Conservation (phyloP, 2,329 filamentous ascomycete genomes). For the Didymellaceae sp. region DNA sequence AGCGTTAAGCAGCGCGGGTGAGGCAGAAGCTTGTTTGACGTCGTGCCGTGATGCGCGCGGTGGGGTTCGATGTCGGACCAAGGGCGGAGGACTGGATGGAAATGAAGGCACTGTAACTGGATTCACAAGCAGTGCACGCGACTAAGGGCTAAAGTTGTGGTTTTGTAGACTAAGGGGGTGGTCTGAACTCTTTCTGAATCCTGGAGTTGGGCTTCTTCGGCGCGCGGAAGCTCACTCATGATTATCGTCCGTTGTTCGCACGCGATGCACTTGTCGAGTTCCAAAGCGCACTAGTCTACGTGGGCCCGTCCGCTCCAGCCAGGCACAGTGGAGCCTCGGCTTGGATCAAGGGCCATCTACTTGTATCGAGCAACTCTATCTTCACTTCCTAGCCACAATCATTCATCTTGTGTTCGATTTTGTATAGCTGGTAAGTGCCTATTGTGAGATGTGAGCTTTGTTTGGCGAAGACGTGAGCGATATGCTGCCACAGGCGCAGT, state of each 20-base stretch:
- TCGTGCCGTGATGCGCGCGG: slow-evolving; percentile 17
- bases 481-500: no score
- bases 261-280: background rate
- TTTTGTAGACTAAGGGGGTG: background rate
- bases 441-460: no score
- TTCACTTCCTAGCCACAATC: slow-evolving; percentile 8
- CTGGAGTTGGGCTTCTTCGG: background rate
- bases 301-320: background rate
- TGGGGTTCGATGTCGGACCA: slow-evolving; percentile 11
- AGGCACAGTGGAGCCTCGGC: slow-evolving; percentile 15
- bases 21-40: slow-evolving; percentile 34
- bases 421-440: slow-evolving; percentile 2
- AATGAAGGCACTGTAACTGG: background rate
- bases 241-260: slow-evolving; percentile 13
- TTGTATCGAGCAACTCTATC: slow-evolving; percentile 13
- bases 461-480: no score
- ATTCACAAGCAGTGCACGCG: slow-evolving; percentile 3
- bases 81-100: slow-evolving; percentile 6
- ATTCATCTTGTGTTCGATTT: background rate
- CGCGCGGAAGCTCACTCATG: slow-evolving; percentile 1
- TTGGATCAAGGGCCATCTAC: slow-evolving; percentile 4
- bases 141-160: background rate
- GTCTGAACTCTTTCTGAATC: background rate
- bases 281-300: background rate
- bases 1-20: slow-evolving; percentile 20